phyloP scores from a whole-genome alignment of 176 grass and related monocot species.

The Musa schizocarpa region DNA sequence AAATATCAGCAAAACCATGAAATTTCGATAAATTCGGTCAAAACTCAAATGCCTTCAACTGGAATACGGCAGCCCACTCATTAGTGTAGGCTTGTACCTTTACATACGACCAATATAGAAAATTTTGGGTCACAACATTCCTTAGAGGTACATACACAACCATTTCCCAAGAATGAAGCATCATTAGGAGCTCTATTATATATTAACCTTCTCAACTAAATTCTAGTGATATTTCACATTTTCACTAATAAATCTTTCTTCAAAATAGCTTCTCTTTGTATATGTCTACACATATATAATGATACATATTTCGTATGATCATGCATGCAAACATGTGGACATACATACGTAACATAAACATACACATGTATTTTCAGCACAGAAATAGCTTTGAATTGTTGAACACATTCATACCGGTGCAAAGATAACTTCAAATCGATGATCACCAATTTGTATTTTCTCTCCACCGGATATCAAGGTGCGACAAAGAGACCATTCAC shows the following conservation, averaged over 20 bases:
- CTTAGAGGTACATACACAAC: too few species aligned
- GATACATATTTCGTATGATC: too few species aligned
- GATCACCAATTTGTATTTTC: constrained; percentile 57
- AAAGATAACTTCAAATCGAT: constrained; percentile 64
- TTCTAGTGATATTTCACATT: too few species aligned
- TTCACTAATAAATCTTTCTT: too few species aligned
- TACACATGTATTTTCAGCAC: not conserved
- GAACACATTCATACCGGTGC: constrained; percentile 59
- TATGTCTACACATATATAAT: too few species aligned
- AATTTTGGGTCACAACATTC: too few species aligned
- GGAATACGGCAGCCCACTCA: not conserved
- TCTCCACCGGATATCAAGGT: constrained; percentile 59
- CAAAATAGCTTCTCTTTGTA: too few species aligned
- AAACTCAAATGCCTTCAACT: not conserved
- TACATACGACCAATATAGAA: too few species aligned
- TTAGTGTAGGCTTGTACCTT: too few species aligned
- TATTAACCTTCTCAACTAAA: too few species aligned
- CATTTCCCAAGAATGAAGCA: too few species aligned
- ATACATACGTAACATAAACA: not conserved
- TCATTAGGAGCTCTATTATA: too few species aligned
- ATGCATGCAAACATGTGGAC: not conserved
- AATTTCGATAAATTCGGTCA: not conserved
- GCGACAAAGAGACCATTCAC: constrained; percentile 49
- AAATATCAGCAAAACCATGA: not conserved
- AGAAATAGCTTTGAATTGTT: constrained; percentile 11